Conservation (phyloP, 2,329 filamentous ascomycete genomes). For the Septoria linicola region DNA sequence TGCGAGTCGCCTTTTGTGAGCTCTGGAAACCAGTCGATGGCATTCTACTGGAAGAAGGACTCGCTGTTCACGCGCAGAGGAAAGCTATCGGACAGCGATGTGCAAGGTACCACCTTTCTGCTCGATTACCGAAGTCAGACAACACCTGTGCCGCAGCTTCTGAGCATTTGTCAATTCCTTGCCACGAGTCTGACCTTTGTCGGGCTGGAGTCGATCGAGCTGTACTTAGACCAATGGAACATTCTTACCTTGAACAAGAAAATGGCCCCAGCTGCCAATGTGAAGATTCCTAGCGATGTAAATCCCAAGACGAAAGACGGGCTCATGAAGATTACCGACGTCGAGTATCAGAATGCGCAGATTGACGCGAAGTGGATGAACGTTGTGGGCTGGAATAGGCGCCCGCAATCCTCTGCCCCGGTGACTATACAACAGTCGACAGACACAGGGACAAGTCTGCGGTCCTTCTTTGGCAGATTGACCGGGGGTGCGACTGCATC, state of each 20-base stretch:
- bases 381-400: slow-evolving; percentile 76
- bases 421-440: slow-evolving; percentile 41
- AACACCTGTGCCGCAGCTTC: slow-evolving; percentile 79
- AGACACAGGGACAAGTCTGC: slow-evolving; percentile 46
- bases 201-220: slow-evolving; percentile 78
- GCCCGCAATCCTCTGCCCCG: slow-evolving; percentile 12
- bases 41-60: slow-evolving; percentile 99
- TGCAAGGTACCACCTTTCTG: slow-evolving; percentile 78
- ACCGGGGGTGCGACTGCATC: slow-evolving; percentile 27
- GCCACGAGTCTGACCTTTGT: slow-evolving; percentile 96
- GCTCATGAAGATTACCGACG: slow-evolving; percentile 79
- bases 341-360: slow-evolving; percentile 83
- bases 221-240: slow-evolving; percentile 85
- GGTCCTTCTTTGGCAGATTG: slow-evolving; percentile 76
- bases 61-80: slow-evolving; percentile 88
- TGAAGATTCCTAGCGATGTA: slow-evolving; percentile 74
- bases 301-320: slow-evolving; percentile 81
- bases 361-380: slow-evolving; percentile 90
- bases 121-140: slow-evolving; percentile 89
- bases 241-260: slow-evolving; percentile 80
- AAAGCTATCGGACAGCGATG: slow-evolving; percentile 58
- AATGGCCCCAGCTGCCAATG: slow-evolving; percentile 70
- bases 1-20: slow-evolving; percentile 97
- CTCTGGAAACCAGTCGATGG: slow-evolving; percentile 89
- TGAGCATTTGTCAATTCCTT: slow-evolving; percentile 86